phyloP scores from a whole-genome alignment of 2,329 filamentous ascomycete genomes.

The Penicillium paneum region DNA sequence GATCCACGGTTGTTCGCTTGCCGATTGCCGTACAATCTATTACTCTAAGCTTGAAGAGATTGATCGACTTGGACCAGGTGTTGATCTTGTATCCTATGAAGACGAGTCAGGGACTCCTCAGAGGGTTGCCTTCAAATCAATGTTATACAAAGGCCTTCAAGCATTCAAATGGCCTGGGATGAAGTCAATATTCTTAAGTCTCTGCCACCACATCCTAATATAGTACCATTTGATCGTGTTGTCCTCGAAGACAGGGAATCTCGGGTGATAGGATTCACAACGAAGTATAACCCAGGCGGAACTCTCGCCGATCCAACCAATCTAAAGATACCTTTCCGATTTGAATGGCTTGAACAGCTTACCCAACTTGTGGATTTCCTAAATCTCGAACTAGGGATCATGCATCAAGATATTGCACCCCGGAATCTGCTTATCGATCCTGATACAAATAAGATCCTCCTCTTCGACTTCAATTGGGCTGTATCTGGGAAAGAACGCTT shows the following conservation, averaged over 20 bases:
- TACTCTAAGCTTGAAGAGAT: conserved; percentile 19
- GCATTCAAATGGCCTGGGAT: conserved; percentile 24
- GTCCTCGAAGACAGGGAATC: conserved; percentile 22
- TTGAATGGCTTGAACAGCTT: conserved; percentile 27
- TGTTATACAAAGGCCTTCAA: conserved; percentile 8
- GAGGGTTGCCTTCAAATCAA: conserved; percentile 23
- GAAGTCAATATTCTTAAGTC: conserved; percentile 27
- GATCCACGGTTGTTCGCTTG: conserved; percentile 1
- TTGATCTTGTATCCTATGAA: conserved; percentile 17
- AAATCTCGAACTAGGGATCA: conserved; percentile 26
- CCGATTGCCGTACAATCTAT: conserved; percentile 13
- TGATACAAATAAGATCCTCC: conserved; percentile 18
- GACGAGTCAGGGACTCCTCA: not conserved
- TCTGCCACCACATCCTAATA: conserved; percentile 29
- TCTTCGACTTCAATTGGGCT: conserved; percentile 27
- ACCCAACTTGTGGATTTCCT: conserved; percentile 25
- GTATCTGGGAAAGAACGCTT: conserved; percentile 17
- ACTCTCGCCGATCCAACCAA: conserved; percentile 21
- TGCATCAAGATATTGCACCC: conserved; percentile 34
- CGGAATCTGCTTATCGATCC: conserved; percentile 31
- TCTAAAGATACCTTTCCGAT: conserved; percentile 17
- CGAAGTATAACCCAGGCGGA: conserved; percentile 24
- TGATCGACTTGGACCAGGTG: conserved; percentile 17
- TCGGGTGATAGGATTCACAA: conserved; percentile 30
- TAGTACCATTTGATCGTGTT: conserved; percentile 28